Base-by-base conservation (phyloP, 73 alveolate species). In the Paramecium sonneborni region DNA sequence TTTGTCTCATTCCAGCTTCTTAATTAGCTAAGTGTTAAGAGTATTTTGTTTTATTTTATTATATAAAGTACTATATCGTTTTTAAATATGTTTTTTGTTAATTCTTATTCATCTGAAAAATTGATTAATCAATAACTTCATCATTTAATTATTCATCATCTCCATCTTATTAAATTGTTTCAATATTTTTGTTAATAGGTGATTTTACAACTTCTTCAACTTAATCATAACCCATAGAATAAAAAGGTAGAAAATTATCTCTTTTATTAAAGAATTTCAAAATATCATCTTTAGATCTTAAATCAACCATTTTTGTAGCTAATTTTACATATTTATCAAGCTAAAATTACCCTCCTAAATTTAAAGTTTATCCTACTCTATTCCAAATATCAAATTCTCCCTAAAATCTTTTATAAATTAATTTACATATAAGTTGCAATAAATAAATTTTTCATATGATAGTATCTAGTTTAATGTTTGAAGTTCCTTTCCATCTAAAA, bases 31-130 rank as follows among this genome's bases (percentile, higher is more conserved):
- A 24, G 1, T 11, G 8, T 23, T 38, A 1, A 6, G 41, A 24
- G 20, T 79, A 79, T 79, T 79, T 79, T 11, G 90, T 43, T 44
- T 79, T 79, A 79, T 79, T 79, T 79, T 79, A 24, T 30, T n/a
- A 20, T 10, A 79, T 79, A 46, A 7, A 28, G 1, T 38, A 43
- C 55, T 79, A 21, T 10, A 79, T 39, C 4, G 74, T 79, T 43
- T 79, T 79, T 24, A 79, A 21, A 23, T 79, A 79, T 0, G 55
- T 21, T 44, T 24, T 46, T 48, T 79, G 18, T 79, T 79, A n/a
- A 57, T 79, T 41, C 30, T 79, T 21, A 43, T 23, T 79, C 90
- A 79, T 79, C 5, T 79, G 28, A 43, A 39, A 26, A 14, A 79
- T 79, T 3, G 90, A 79, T 20, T 79, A 44, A 79, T 79, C 90